Conservation (phyloP, 192 early-diverging fungal genomes). For the Backusella liffmaniae region DNA sequence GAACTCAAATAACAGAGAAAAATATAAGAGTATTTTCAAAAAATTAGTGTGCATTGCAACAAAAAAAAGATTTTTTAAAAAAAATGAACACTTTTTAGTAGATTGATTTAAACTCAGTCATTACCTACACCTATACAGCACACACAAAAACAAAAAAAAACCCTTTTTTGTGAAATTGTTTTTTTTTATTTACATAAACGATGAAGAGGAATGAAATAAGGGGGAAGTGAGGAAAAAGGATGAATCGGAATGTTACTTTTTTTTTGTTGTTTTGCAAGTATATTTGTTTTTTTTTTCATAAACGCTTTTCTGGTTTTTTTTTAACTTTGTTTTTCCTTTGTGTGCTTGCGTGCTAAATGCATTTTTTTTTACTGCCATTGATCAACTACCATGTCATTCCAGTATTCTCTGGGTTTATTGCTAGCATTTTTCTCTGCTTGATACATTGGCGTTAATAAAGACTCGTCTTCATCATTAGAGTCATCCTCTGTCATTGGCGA, state of each 20-base stretch:
- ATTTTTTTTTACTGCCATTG: conserved; percentile 9
- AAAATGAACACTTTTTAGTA: background rate
- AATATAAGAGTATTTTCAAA: background rate
- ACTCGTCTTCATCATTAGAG: conserved; percentile 14
- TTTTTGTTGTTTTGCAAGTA: background rate
- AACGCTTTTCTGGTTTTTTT: background rate
- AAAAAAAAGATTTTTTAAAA: background rate
- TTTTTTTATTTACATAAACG: background rate
- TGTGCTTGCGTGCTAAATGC: background rate
- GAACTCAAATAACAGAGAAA: background rate
- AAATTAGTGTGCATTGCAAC: background rate
- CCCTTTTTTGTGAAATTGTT: background rate
- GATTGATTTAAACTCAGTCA: background rate
- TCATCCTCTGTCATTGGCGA: conserved; percentile 15
- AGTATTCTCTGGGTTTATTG: background rate
- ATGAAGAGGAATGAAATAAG: conserved; percentile 10
- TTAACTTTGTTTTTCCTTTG: background rate
- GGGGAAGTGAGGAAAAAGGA: background rate
- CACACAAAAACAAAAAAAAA: background rate
- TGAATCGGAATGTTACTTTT: conserved; percentile 9
- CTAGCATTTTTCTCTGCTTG: background rate
- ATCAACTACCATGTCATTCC: conserved; percentile 10
- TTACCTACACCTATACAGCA: background rate
- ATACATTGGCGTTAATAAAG: conserved; percentile 8
- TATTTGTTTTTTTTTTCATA: background rate